Percentiles rank a stretch among this genome's conserved stretches.
Conservation (phyloP, 495 filamentous ascomycete genomes). For the Podospora conica region DNA sequence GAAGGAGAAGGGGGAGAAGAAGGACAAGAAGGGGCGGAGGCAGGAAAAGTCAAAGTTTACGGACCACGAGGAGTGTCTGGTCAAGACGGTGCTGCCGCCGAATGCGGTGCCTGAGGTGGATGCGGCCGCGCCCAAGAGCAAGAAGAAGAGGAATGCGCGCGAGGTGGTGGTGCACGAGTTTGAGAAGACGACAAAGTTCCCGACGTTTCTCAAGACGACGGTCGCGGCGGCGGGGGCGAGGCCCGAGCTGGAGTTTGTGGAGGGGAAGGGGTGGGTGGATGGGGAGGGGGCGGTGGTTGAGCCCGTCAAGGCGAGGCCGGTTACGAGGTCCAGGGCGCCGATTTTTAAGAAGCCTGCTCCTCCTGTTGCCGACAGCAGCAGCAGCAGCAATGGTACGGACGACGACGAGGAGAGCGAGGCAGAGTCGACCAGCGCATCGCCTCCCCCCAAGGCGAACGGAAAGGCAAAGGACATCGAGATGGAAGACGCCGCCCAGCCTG, state of each 20-base stretch:
- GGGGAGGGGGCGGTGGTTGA: constrained; percentile 71
- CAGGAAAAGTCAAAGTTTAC: constrained; percentile 68
- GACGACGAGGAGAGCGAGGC: not conserved
- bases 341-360: not conserved
- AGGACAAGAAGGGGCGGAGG: constrained; percentile 45
- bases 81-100: constrained; percentile 69
- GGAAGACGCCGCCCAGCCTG: not conserved
- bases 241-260: constrained; percentile 50
- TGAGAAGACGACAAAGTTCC: constrained; percentile 67
- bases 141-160: constrained; percentile 43
- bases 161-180: constrained; percentile 75
- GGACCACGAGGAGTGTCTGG: constrained; percentile 69
- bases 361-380: not conserved
- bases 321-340: constrained; percentile 4
- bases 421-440: not conserved
- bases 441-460: not conserved
- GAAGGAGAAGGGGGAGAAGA: constrained; percentile 44
- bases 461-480: not conserved
- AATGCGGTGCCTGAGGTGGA: constrained; percentile 42
- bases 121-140: constrained; percentile 47
- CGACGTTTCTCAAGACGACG: constrained; percentile 62
- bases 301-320: constrained; percentile 28
- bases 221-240: constrained; percentile 25
- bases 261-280: constrained; percentile 88
- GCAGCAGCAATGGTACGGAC: not conserved